Evolutionary conservation across 768 basidiomycete genomes (phyloP).

Genomic region (Scleroderma citrinum): DNA sequence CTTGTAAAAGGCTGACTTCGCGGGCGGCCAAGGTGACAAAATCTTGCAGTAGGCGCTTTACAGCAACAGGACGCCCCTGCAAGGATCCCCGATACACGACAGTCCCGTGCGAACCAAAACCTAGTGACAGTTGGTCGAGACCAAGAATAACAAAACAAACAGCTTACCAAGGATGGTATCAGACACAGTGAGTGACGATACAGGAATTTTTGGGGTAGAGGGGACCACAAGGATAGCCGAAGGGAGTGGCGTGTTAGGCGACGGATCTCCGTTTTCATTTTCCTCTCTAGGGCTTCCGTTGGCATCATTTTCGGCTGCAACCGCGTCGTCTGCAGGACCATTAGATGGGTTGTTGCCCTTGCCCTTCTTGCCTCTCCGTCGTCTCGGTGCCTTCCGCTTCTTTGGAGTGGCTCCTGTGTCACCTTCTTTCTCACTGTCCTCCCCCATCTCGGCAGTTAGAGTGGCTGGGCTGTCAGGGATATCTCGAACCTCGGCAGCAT

Average conservation of each 20-base stretch:
- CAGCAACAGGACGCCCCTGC: conserved; percentile 97
- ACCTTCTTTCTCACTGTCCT: conserved; percentile 57
- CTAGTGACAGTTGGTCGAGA: conserved; percentile 35
- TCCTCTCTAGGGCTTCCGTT: conserved; percentile 31
- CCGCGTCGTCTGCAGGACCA: conserved; percentile 16
- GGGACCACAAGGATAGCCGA: conserved; percentile 20
- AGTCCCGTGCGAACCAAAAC: conserved; percentile 94
- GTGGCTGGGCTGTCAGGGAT: conserved; percentile 7
- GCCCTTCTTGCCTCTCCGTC: conserved; percentile 46
- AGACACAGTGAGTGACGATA: conserved; percentile 61
- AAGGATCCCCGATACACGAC: conserved; percentile 91
- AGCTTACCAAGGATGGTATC: conserved; percentile 67
- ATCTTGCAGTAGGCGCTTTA: conserved; percentile 92
- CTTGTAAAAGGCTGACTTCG: conserved; percentile 91
- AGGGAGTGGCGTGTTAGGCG: conserved; percentile 1
- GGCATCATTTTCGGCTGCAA: conserved; percentile 22
- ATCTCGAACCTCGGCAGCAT: conserved; percentile 3
- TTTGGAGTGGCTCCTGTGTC: conserved; percentile 39
- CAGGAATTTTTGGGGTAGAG: conserved; percentile 13
- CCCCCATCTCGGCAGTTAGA: conserved; percentile 28
- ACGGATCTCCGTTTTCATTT: conserved; percentile 25
- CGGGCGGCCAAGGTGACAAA: conserved; percentile 92
- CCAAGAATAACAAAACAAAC: not conserved
- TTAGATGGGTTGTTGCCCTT: conserved; percentile 32
- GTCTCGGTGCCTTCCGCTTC: conserved; percentile 33